Evolutionary conservation across 2,329 filamentous ascomycete genomes (phyloP), one percentile per base, ranked within the genome.

Genomic region (Ceratocystis albifundus): DNA sequence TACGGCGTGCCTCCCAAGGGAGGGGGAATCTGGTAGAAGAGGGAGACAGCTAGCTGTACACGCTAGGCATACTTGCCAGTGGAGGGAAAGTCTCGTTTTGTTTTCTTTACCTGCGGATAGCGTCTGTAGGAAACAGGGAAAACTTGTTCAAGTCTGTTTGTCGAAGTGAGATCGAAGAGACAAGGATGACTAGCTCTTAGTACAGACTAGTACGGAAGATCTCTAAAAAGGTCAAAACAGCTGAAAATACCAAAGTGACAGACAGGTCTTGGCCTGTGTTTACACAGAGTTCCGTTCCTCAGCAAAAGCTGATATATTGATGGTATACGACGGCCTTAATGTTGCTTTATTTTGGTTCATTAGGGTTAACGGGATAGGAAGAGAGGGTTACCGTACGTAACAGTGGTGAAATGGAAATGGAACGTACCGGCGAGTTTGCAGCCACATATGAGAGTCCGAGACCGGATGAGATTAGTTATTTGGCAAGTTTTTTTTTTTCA

Each of bases 81-180:
- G 30, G 22, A 59, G 55, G 25, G 25, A 59, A 6, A 10, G 15
- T 17, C 55, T n/a, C n/a, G n/a, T 25, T 28, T 55, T 22, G 41
- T 64, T 20, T 32, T 15, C 7, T 41, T 41, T 41, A 41, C 36
- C 36, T 41, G 36, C 36, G 10, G 36, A 41, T 41, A 41, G 36
- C 12, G 4, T 30, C 28, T 59, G 55, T 30, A 36, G 55, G 36
- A 41, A 41, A 41, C 36, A 59, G 20, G 28, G 28, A 30, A n/a
- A 36, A 59, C 55, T 59, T 59, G 48, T 17, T 32, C 28, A 30
- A 64, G 44, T 48, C 8, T 53, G 20, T 61, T 61, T 61, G 57
- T 62, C 22, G 46, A 64, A 6, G 30, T 20, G 10, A 25, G 28
- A 32, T 20, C 6, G 25, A 22, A 50, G 32, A 53, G 20, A 59